Evolutionary conservation across 2,329 filamentous ascomycete species (phyloP), one percentile per base, ranked within the genome.

Genomic region (Ceratocystis papillata): DNA sequence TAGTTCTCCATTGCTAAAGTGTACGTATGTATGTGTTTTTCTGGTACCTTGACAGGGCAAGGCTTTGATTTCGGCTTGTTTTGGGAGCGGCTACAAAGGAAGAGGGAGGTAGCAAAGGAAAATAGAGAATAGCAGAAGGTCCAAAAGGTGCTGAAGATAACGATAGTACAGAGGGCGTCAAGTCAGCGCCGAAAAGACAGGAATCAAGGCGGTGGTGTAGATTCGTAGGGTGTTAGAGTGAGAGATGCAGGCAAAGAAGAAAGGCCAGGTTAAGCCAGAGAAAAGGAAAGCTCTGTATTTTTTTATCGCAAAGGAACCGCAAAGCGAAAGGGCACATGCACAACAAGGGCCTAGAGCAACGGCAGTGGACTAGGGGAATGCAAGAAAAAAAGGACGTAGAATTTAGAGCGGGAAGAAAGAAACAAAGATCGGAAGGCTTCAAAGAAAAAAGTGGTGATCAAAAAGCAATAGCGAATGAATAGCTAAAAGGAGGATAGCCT

Each of bases 1-100:
- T 96, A 96, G 78, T 96, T 95, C 77, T 96, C 90, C 91, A 96
- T 70, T 65, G 66, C 46, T 66, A 66, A 22, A 68, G 60, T 57
- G 61, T 64, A 65, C 65, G 67, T 61, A 62, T 68, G 33, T 64
- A 62, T 64, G 64, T 67, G 66, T 61, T 63, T 68, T 44, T 64
- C n/a, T 46, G 67, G 50, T 63, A 66, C 46, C 62, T 59, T 59
- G 65, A 44, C 44, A 65, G 30, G 33, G 30, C 28, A 30, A 44
- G 12, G 25, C 33, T 44, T 37, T 10, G 17, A 22, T 15, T 33
- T 37, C 33, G 33, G 33, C 33, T 37, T 37, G 33, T 37, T 37
- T 3, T 37, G 37, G 37, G 10, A 10, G 33, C 33, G 37, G 20
- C 12, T 15, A 46, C 5, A 41, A 7, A 28, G 5, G 48, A 22